phyloP scores from a whole-genome alignment of 1,284 basidiomycete genomes.

The Stereum hirsutum region DNA sequence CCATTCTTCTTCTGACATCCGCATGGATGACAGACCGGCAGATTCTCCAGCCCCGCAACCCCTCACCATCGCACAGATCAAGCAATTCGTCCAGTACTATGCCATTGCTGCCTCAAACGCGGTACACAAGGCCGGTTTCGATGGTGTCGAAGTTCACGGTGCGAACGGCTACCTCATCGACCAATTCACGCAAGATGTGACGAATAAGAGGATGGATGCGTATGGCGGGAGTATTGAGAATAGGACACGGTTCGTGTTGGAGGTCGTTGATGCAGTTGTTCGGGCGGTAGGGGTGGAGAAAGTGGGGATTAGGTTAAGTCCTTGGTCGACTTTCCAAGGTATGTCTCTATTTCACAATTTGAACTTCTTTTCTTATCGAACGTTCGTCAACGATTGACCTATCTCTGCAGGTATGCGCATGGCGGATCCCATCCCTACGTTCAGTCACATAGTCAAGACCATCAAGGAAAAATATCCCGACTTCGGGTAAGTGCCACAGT shows the following conservation, averaged over 20 bases:
- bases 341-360: background rate
- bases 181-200: conserved; percentile 28
- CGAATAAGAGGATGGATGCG: conserved; percentile 47
- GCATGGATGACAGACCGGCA: conserved; percentile 26
- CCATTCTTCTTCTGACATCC: conserved; percentile 29
- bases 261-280: conserved; percentile 26
- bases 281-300: conserved; percentile 18
- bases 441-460: conserved; percentile 1
- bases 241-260: conserved; percentile 37
- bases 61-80: conserved; percentile 18
- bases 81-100: conserved; percentile 15
- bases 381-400: background rate
- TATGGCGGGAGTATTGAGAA: conserved; percentile 54
- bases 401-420: conserved; percentile 12
- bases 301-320: conserved; percentile 32
- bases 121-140: conserved; percentile 20
- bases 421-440: conserved; percentile 6
- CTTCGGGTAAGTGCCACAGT: no score
- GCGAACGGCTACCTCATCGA: conserved; percentile 32
- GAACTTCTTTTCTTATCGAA: background rate
- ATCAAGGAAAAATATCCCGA: conserved; percentile 1
- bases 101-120: conserved; percentile 17
- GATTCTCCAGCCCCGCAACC: conserved; percentile 17
- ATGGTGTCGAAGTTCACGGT: conserved; percentile 28
- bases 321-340: conserved; percentile 25